Base-by-base conservation (phyloP, 495 filamentous ascomycete species). In the Lentithecium fluviatile region DNA sequence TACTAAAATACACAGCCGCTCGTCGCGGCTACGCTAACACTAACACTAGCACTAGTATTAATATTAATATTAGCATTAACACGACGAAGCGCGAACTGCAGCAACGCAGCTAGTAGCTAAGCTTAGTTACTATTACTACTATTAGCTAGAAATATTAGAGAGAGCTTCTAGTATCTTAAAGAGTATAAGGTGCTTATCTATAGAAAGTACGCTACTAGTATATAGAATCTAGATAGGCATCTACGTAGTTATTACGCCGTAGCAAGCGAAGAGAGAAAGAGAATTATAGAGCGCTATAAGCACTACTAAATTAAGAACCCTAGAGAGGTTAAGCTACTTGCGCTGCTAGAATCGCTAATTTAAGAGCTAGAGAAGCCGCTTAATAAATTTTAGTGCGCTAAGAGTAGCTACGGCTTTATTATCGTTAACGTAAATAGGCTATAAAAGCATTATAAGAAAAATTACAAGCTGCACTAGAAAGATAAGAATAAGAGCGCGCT, bases 221-320 rank as follows among this genome's bases (percentile, higher is more conserved):
- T 53, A 19, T 24, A 37, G 32, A 53, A 53, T 53, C 50, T 53
- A 19, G 21, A 53, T 29, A 12, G 4, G 20, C 32, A 53, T 40
- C 32, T 53, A 4, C 20, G 32, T 25, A 19, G 38, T 12, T 19
- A 36, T 40, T 40, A 53, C 21, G 21, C 25, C 20, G 32, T 53
- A 19, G 25, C 21, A 53, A 17, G 4, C 6, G 17, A 53, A 21
- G 12, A 53, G 19, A 17, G 19, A 23, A 17, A 6, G 21, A 29
- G 5, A 40, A 40, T 53, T 36, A 25, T 38, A 6, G 20, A 53
- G 50, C 24, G 17, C 15, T 53, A 11, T 23, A 19, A 25, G 7
- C 6, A 15, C n/a, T n/a, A n/a, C n/a, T n/a, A n/a, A n/a, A n/a
- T n/a, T n/a, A n/a, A n/a, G n/a, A n/a, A n/a, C n/a, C 42, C 26